These are phyloP conservation scores for Botrytis hyacinthi DNA, from an alignment of 2,329 filamentous ascomycete species.

Conservation along the genomic window DNA sequence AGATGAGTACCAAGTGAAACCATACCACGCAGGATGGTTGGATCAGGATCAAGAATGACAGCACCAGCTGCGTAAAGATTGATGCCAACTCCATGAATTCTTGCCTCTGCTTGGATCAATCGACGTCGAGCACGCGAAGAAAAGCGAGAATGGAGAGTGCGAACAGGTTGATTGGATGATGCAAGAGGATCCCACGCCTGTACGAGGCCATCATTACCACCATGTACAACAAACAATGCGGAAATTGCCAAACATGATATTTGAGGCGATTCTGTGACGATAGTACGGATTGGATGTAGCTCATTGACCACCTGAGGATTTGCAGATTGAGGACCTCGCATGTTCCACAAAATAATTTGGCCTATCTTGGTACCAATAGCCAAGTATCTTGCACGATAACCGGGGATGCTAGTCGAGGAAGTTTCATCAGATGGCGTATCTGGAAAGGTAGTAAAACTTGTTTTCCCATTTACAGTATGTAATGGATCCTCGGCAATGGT, in stretches of 20 bases:
- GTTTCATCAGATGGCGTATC: constrained; percentile 32
- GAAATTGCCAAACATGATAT: constrained; percentile 81
- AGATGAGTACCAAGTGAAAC: constrained; percentile 84
- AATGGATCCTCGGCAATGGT: constrained; percentile 78
- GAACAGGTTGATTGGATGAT: constrained; percentile 72
- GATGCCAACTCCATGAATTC: constrained; percentile 64
- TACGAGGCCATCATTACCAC: constrained; percentile 90
- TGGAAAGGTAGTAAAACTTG: constrained; percentile 31
- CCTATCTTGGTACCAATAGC: constrained; percentile 79
- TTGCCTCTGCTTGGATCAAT: constrained; percentile 63
- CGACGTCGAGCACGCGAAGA: constrained; percentile 79
- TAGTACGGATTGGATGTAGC: constrained; percentile 71
- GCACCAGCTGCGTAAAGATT: constrained; percentile 81
- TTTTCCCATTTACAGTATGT: constrained; percentile 54
- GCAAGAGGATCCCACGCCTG: constrained; percentile 96
- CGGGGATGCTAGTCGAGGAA: constrained; percentile 65
- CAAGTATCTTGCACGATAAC: constrained; percentile 76
- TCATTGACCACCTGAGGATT: constrained; percentile 54
- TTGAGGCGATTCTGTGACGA: constrained; percentile 86
- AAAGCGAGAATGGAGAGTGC: constrained; percentile 83
- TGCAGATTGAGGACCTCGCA: constrained; percentile 61
- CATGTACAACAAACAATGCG: constrained; percentile 84
- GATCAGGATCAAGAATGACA: constrained; percentile 82
- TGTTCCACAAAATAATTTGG: constrained; percentile 79
- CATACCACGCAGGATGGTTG: constrained; percentile 79